Evolutionary conservation across 305 asterid species (phyloP).

Genomic region (Fraxinus paxiana): DNA sequence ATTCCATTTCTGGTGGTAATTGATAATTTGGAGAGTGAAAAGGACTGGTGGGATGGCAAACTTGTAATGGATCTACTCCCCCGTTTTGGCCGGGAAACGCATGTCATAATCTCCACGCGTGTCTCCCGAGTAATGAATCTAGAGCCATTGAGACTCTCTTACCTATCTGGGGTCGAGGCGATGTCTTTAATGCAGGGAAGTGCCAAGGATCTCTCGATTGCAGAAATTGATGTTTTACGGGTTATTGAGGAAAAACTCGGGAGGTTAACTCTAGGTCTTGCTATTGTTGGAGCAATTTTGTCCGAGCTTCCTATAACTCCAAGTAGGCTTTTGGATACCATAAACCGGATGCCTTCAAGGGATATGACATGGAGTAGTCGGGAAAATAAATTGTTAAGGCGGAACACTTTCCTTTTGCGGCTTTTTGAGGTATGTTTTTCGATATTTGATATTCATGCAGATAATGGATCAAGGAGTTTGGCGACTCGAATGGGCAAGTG

Average conservation of each 20-base stretch:
- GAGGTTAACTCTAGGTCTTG: slow-evolving; percentile 82
- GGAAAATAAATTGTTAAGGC: slow-evolving; percentile 52
- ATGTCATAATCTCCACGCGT: slow-evolving; percentile 74
- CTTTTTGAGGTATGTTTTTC: slow-evolving; percentile 91
- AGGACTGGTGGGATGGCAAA: slow-evolving; percentile 94
- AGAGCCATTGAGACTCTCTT: slow-evolving; percentile 76
- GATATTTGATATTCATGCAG: slow-evolving; percentile 70
- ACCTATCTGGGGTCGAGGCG: slow-evolving; percentile 79
- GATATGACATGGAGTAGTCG: slow-evolving; percentile 51
- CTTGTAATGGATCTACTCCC: slow-evolving; percentile 89
- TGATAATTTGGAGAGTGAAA: slow-evolving; percentile 81
- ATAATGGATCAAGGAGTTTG: slow-evolving; percentile 60
- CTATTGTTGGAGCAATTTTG: slow-evolving; percentile 76
- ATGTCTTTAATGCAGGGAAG: slow-evolving; percentile 76
- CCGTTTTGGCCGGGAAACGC: slow-evolving; percentile 89
- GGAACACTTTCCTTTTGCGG: slow-evolving; percentile 67
- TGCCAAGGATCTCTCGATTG: slow-evolving; percentile 58
- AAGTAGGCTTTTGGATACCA: slow-evolving; percentile 70
- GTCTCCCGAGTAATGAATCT: slow-evolving; percentile 63
- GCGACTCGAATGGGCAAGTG: slow-evolving; percentile 84
- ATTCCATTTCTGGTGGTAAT: slow-evolving; percentile 78
- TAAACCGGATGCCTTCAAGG: slow-evolving; percentile 66
- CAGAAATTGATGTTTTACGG: slow-evolving; percentile 71
- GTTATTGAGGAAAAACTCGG: slow-evolving; percentile 85
- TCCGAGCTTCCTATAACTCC: slow-evolving; percentile 90